Base-by-base conservation (phyloP, 768 basidiomycete genomes). In the Lentinula boryana region DNA sequence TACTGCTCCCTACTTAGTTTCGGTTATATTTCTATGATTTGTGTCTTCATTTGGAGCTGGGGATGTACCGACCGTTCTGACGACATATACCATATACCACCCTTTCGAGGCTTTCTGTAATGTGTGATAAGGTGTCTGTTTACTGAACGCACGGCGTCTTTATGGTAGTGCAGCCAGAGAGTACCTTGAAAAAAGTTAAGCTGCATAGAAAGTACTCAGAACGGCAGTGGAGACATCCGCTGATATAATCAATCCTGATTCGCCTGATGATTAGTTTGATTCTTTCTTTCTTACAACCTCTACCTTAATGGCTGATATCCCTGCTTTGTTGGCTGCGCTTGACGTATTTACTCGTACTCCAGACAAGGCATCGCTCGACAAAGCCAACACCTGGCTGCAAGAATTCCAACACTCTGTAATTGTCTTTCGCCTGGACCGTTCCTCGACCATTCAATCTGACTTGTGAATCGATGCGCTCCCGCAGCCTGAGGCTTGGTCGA, bases 381-480 rank as follows among this genome's bases (percentile, higher is more conserved):
- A 82, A 66, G 96, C 95, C 66, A 98, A 97, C 77, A 76, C 85
- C 66, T 98, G 95, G 95, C 87, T 99, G 64, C 90, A 95, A 78
- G 94, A 95, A 75, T 99, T 98, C 73, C 96, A 99, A 79, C 95
- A 98, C 81, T 95, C 93, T 80, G 96, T 98, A 87, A 89, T 86
- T 90, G 80, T 78, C 76, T 85, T 85, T 86, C 85, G 80, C 83
- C 81, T 84, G 75, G 84, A 82, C 85, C 78, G 81, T 80, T 74
- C 79, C 75, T 76, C 78, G 68, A 79, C 82, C 38, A 72, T 79
- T 74, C 80, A 31, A 79, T 87, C 87, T 89, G 80, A 89, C 50
- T 84, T 72, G 71, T 79, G 75, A 75, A 76, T 77, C 78, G 79
- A 76, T 78, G 76, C 78, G 75, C 74, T 83, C 80, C 80, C 79